Evolutionary conservation across 2,329 filamentous ascomycete genomes (phyloP).

Genomic region (Talaromyces sp.): DNA sequence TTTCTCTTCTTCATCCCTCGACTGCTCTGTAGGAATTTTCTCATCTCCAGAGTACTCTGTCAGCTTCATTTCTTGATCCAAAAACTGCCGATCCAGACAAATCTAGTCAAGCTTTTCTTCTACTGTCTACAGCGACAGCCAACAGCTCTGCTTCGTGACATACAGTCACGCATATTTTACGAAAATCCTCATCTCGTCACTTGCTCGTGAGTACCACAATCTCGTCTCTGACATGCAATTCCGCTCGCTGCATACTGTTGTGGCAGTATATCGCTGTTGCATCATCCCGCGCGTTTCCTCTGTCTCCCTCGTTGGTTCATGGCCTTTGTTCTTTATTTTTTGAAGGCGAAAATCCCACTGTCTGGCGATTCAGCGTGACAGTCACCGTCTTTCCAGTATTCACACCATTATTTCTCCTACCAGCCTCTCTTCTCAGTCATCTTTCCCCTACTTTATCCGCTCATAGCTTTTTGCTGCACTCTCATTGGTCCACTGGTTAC

Average conservation of each 20-base stretch:
- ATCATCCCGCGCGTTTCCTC: conserved; percentile 17
- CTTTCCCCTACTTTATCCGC: not conserved
- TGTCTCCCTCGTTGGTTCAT: not conserved
- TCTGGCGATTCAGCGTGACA: not conserved
- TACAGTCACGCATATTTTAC: not conserved
- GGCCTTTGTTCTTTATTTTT: too few species aligned
- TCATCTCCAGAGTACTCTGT: not conserved
- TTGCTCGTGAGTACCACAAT: not conserved
- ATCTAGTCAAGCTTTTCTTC: not conserved
- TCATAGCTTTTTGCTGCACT: not conserved
- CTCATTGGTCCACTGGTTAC: conserved; percentile 9
- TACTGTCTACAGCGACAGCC: not conserved
- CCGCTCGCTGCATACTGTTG: not conserved
- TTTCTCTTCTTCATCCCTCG: not conserved
- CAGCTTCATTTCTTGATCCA: not conserved
- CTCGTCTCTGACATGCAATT: not conserved
- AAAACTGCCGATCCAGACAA: too few species aligned
- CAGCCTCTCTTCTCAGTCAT: not conserved
- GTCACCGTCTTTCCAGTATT: not conserved
- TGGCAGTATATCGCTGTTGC: conserved; percentile 6
- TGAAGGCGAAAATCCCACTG: not conserved
- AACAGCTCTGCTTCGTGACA: not conserved
- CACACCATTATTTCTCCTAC: not conserved
- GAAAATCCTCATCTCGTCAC: not conserved
- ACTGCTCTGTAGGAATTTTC: not conserved